Percentiles rank a stretch among this genome's conserved stretches.
These are phyloP conservation scores for Talaromyces sp. DNA, from an alignment of 2,329 filamentous ascomycete species.

Conservation along the genomic window DNA sequence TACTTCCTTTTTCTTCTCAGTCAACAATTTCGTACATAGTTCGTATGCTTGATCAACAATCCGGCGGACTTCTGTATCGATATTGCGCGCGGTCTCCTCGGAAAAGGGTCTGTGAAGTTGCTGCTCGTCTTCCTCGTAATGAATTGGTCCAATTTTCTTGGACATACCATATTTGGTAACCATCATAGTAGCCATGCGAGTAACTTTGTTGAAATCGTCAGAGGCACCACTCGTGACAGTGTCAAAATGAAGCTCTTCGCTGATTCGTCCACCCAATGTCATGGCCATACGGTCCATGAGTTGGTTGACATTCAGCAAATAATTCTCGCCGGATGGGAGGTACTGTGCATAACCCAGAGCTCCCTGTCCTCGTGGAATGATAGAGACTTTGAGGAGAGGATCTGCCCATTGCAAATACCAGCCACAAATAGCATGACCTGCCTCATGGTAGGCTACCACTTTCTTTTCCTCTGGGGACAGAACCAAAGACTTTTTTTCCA, in stretches of 20 bases:
- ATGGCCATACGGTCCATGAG: constrained; percentile 99
- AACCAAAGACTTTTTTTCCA: constrained; percentile 96
- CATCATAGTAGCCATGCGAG: constrained; percentile 92
- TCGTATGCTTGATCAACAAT: constrained; percentile 92
- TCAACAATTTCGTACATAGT: constrained; percentile 77
- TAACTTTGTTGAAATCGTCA: constrained; percentile 98
- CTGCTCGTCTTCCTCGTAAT: constrained; percentile 79
- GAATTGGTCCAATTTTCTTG: constrained; percentile 83
- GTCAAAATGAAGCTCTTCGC: constrained; percentile 93
- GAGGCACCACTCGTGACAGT: constrained; percentile 92
- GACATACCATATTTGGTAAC: constrained; percentile 99
- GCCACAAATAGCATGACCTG: constrained; percentile 94
- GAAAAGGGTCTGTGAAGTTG: constrained; percentile 92
- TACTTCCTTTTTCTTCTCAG: constrained; percentile 80
- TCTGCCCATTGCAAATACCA: constrained; percentile 98
- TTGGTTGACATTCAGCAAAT: constrained; percentile 92
- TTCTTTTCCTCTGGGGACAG: constrained; percentile 90
- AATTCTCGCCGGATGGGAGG: constrained; percentile 83
- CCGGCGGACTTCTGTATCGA: constrained; percentile 83
- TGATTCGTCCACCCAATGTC: constrained; percentile 92
- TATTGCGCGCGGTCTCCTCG: constrained; percentile 85
- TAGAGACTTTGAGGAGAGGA: constrained; percentile 94
- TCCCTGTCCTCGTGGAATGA: constrained; percentile 92
- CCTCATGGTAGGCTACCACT: constrained; percentile 96
- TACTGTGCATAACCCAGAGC: constrained; percentile 96